Base-by-base conservation (phyloP, 495 filamentous ascomycete species). In the Sabuloglossum arenarium region DNA sequence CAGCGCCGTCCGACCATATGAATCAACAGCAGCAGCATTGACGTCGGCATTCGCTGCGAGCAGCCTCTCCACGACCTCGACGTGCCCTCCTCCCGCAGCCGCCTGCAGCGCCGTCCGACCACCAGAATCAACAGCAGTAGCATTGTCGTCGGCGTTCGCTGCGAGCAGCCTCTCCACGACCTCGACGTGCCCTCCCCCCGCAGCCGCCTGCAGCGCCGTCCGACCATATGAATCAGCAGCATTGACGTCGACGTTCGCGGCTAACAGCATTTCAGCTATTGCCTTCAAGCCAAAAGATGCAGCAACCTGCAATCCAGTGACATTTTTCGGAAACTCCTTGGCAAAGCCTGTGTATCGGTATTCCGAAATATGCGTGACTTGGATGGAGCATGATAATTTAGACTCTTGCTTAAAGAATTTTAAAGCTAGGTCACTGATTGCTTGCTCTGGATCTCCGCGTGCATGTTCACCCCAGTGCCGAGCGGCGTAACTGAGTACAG, bases 401-500 rank as follows among this genome's bases (percentile, higher is more conserved):
- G 53, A 9, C 1, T 37, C 1, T 1, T 55, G n/a, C 29, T 25
- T 12, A 8, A 55, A 19, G 14, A 55, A 55, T 21, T 21, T 16
- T 9, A 37, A 4, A 43, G n/a, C 30, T 16, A 54, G 27, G 14
- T 55, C 39, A 19, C 27, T 37, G 23, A 54, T 24, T 19, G 1
- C 12, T 1, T 37, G 29, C 6, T 55, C 31, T 8, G 25, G 10
- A 6, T 39, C 53, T 37, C 39, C 32, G 19, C 60, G 59, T 56
- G 67, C 67, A 66, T 75, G 70, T 54, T 69, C 6, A 0, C 69
- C 74, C 75, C 72, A 78, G 54, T 74, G 58, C 10, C 42, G 32
- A n/a, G 68, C 59, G 1, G 70, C 67, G 56, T 78, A 78, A 10
- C 65, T 46, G 56, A 67, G 67, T 10, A 78, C 62, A 0, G 29